Evolutionary conservation across 768 basidiomycete species (phyloP).

Genomic region (Boletus vinaceobasis): DNA sequence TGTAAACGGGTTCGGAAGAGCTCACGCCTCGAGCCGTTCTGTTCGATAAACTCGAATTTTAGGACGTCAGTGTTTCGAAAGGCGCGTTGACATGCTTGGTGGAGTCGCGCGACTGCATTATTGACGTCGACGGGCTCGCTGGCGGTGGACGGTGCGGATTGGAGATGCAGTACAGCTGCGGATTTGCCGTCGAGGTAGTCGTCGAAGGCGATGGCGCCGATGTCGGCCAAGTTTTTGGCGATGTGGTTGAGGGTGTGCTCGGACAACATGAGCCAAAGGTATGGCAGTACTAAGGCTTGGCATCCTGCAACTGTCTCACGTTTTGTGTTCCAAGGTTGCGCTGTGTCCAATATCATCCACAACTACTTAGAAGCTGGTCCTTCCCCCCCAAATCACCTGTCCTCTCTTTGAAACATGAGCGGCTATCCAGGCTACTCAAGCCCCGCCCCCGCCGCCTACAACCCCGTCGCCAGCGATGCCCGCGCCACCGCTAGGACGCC

Average conservation of each 20-base stretch:
- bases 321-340: not conserved
- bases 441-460: conserved; percentile 6
- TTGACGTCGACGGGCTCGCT: conserved; percentile 5
- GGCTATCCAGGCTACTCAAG: conserved; percentile 14
- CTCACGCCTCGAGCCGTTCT: conserved; percentile 36
- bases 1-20: not conserved
- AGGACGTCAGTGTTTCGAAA: conserved; percentile 42
- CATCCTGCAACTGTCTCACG: not conserved
- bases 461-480: conserved; percentile 12
- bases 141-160: not conserved
- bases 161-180: not conserved
- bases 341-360: not conserved
- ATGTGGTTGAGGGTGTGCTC: conserved; percentile 18
- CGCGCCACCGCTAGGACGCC: conserved; percentile 43
- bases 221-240: conserved; percentile 21
- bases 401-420: conserved; percentile 10
- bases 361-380: not conserved
- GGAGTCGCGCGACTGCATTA: conserved; percentile 35
- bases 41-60: conserved; percentile 48
- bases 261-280: not conserved
- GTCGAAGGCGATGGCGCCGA: conserved; percentile 29
- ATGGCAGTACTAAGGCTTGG: too few species aligned
- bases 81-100: conserved; percentile 40
- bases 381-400: not conserved
- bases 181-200: conserved; percentile 20